Percentiles rank a stretch among this genome's conserved stretches.
Evolutionary conservation across 495 filamentous ascomycete species (phyloP).

Genomic region (Extremus antarcticus): DNA sequence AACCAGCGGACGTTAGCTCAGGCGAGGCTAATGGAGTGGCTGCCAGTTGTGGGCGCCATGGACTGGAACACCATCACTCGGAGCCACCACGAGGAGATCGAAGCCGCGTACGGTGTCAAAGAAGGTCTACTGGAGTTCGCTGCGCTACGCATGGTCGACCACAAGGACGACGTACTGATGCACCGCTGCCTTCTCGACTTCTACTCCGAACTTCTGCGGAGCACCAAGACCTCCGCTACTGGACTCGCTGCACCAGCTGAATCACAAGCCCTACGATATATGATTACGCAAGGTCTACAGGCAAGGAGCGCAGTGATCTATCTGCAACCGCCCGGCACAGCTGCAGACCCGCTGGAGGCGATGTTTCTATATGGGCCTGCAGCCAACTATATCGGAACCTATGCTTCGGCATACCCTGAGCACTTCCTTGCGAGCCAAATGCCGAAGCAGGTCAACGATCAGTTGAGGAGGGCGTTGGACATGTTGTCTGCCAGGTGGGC

Average conservation of each 20-base stretch:
- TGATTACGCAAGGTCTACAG: conserved; percentile 43
- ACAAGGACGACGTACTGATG: conserved; percentile 61
- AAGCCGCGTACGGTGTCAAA: conserved; percentile 38
- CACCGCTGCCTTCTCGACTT: conserved; percentile 70
- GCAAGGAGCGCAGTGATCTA: conserved; percentile 40
- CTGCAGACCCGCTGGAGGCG: conserved; percentile 41
- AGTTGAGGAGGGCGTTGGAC: conserved; percentile 35
- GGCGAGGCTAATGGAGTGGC: conserved; percentile 58
- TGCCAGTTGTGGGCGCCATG: conserved; percentile 54
- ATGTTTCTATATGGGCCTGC: conserved; percentile 43
- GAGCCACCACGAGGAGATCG: conserved; percentile 50
- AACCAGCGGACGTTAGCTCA: conserved; percentile 67
- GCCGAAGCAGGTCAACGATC: conserved; percentile 37
- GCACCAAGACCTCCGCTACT: conserved; percentile 10
- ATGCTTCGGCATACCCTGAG: conserved; percentile 43
- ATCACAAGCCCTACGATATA: conserved; percentile 46
- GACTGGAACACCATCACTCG: conserved; percentile 51
- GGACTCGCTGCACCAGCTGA: conserved; percentile 1
- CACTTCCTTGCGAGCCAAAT: conserved; percentile 42
- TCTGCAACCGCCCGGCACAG: conserved; percentile 35
- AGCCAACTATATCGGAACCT: conserved; percentile 48
- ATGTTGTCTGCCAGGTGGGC: conserved; percentile 41
- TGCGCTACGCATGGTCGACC: conserved; percentile 60
- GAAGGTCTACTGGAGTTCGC: conserved; percentile 65
- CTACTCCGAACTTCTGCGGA: conserved; percentile 32